A percentile compares a stretch with the other conserved stretches of the same genome.
Conservation (phyloP, 129 eudicot species). For the Logfia minima region DNA sequence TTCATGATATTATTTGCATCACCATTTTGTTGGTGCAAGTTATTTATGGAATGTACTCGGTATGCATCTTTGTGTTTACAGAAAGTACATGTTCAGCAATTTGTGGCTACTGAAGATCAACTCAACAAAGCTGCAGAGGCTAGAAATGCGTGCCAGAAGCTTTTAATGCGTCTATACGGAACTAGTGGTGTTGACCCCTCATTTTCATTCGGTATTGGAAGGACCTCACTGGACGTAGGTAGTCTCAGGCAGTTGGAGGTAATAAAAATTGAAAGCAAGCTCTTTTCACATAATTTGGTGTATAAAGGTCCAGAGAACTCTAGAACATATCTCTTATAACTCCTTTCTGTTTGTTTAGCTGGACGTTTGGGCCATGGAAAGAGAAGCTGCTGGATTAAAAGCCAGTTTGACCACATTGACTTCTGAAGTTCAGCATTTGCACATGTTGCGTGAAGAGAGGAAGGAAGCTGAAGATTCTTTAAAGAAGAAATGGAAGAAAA, state of each 20-base stretch:
- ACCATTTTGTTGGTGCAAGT: background rate
- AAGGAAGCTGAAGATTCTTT: slow-evolving; percentile 86
- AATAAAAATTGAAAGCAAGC: slow-evolving; percentile 2
- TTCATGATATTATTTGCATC: background rate
- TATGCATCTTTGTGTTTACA: slow-evolving; percentile 33
- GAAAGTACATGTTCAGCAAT: slow-evolving; percentile 97
- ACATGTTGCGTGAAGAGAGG: slow-evolving; percentile 76
- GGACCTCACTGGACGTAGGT: slow-evolving; percentile 66
- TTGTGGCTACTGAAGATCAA: slow-evolving; percentile 95
- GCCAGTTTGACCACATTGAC: slow-evolving; percentile 78
- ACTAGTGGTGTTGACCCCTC: slow-evolving; percentile 47
- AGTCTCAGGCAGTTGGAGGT: slow-evolving; percentile 98
- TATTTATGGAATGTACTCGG: slow-evolving; percentile 1
- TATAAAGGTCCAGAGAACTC: background rate
- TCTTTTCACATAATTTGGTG: background rate
- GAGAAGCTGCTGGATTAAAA: slow-evolving; percentile 87
- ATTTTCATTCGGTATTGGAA: slow-evolving; percentile 44
- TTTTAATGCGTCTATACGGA: slow-evolving; percentile 71
- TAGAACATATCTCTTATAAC: background rate
- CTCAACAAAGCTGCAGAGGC: slow-evolving; percentile 96
- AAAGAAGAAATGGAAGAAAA: slow-evolving; percentile 88
- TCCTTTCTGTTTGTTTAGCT: slow-evolving; percentile 43
- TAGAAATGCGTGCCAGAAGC: slow-evolving; percentile 56
- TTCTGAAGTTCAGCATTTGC: slow-evolving; percentile 76
- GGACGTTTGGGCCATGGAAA: slow-evolving; percentile 94